Evolutionary conservation across 169 alveolate species (phyloP).

Genomic region (Plasmodium knowlesi): DNA sequence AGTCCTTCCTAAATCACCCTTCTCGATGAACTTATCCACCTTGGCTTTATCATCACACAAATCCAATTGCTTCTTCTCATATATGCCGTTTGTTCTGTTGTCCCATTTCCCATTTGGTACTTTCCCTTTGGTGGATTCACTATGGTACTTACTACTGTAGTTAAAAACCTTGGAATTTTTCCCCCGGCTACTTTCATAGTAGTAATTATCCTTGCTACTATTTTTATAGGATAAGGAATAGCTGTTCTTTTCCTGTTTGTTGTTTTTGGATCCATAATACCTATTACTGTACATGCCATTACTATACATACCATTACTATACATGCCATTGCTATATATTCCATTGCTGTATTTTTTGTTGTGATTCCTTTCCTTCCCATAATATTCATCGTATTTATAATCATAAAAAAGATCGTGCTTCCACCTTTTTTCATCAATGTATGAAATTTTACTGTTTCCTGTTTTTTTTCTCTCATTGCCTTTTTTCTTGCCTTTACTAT

Average conservation of each 20-base stretch:
- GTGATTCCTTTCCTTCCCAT: slow-evolving; percentile 10
- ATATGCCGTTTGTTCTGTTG: not conserved
- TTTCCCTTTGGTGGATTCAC: not conserved
- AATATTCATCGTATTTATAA: slow-evolving; percentile 54
- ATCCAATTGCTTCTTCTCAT: not conserved
- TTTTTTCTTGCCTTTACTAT: slow-evolving; percentile 5
- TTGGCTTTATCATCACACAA: not conserved
- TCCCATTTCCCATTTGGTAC: not conserved
- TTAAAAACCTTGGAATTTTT: not conserved
- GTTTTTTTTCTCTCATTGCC: slow-evolving; percentile 2
- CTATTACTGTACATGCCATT: not conserved
- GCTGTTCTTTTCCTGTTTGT: slow-evolving; percentile 23
- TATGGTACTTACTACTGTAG: slow-evolving; percentile 24
- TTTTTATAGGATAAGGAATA: slow-evolving; percentile 20
- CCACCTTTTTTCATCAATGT: slow-evolving; percentile 56
- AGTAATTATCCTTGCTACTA: slow-evolving; percentile 16
- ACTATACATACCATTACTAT: not conserved
- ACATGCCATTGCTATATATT: not conserved
- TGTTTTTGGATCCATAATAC: slow-evolving; percentile 20
- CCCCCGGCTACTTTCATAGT: slow-evolving; percentile 1
- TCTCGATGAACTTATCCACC: not conserved
- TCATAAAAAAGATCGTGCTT: slow-evolving; percentile 72
- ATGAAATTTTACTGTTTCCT: slow-evolving; percentile 6
- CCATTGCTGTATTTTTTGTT: not conserved
- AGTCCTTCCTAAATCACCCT: not conserved